Percentiles rank a stretch among this genome's conserved stretches.
Conservation (phyloP, 148 eudicot species). For the Polygonum maritimum region DNA sequence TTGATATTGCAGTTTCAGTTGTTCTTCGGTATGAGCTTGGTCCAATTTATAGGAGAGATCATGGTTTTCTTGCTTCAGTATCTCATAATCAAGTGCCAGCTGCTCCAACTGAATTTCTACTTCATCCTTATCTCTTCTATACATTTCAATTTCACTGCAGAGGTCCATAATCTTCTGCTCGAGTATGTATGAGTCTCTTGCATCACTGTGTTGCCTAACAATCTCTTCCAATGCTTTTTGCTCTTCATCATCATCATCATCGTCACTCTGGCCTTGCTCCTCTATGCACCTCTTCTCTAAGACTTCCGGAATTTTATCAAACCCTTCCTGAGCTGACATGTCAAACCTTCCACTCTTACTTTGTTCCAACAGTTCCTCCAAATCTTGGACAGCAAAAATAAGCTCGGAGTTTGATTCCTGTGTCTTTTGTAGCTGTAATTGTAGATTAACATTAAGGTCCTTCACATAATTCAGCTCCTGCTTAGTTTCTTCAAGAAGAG, state of each 20-base stretch:
- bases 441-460: conserved; percentile 65
- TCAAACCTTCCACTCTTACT: conserved; percentile 32
- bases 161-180: conserved; percentile 78
- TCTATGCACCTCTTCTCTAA: conserved; percentile 27
- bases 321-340: conserved; percentile 20
- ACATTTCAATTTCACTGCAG: conserved; percentile 66
- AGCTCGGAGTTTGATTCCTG: conserved; percentile 85
- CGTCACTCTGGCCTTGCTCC: conserved; percentile 27
- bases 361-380: conserved; percentile 77
- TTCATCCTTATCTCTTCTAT: conserved; percentile 79
- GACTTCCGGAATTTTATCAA: conserved; percentile 23
- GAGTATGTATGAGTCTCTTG: conserved; percentile 45
- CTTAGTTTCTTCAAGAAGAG: conserved; percentile 61
- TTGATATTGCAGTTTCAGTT: conserved; percentile 77
- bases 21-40: conserved; percentile 75
- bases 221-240: conserved; percentile 72
- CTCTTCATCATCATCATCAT: conserved; percentile 65
- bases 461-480: conserved; percentile 71
- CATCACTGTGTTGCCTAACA: conserved; percentile 62
- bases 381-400: conserved; percentile 75
- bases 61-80: conserved; percentile 89
- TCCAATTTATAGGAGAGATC: conserved; percentile 58
- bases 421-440: conserved; percentile 80
- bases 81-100: conserved; percentile 90
- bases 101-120: conserved; percentile 94